phyloP scores from a whole-genome alignment of 257 asterid species.

The Petrea volubilis region DNA sequence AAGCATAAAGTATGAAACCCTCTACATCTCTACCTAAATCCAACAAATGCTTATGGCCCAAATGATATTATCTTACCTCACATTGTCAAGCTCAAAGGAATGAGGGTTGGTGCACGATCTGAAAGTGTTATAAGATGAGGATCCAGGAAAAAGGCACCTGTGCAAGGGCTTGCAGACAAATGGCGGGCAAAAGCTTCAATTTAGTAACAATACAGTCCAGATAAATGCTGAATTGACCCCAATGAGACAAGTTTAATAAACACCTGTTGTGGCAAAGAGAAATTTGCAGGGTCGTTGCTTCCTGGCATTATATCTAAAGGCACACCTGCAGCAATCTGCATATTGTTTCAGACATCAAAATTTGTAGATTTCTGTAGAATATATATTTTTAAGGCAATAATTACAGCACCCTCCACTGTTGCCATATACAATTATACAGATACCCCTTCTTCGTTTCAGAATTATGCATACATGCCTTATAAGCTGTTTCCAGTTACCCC shows the following conservation, averaged over 20 bases:
- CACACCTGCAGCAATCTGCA: conserved; percentile 81
- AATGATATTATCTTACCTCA: conserved; percentile 51
- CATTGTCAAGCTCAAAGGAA: conserved; percentile 81
- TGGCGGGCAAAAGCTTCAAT: not conserved
- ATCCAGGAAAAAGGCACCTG: conserved; percentile 89
- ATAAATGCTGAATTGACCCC: conserved; percentile 12
- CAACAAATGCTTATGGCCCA: not conserved
- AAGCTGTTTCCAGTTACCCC: no score
- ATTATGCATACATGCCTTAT: no score
- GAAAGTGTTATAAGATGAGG: conserved; percentile 86
- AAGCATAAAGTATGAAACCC: conserved; percentile 6
- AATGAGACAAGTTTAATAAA: conserved; percentile 18
- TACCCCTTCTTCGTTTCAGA: no score
- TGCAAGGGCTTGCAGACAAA: conserved; percentile 65
- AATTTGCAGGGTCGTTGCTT: conserved; percentile 82
- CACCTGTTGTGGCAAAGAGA: conserved; percentile 92
- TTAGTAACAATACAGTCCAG: conserved; percentile 5
- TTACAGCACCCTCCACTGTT: no score
- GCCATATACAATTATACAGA: no score
- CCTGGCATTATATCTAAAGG: conserved; percentile 96
- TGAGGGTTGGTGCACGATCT: conserved; percentile 97
- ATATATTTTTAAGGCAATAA: not conserved
- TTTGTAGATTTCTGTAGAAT: conserved; percentile 16
- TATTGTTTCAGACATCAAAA: conserved; percentile 18
- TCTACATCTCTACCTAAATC: not conserved